Evolutionary conservation across 345 rosid genomes (phyloP).

Genomic region (Turnera subulata): DNA sequence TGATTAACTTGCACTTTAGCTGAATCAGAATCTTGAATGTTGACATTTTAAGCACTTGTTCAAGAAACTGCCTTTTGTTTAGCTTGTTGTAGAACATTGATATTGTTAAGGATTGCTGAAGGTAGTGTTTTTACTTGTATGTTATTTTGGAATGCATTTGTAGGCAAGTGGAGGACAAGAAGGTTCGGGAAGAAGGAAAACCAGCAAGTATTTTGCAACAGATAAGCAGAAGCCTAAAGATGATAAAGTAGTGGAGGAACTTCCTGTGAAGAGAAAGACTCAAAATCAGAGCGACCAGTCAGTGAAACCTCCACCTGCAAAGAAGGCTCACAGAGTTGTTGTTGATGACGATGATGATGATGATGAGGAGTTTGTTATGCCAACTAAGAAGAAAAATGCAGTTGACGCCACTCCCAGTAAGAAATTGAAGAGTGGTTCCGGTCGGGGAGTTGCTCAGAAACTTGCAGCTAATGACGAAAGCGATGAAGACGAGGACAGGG

Average conservation of each 20-base stretch:
- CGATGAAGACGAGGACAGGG: conserved; percentile 59
- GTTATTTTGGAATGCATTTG: too few species aligned
- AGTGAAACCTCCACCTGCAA: conserved; percentile 44
- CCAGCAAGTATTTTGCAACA: conserved; percentile 92
- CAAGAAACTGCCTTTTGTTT: too few species aligned
- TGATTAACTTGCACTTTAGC: too few species aligned
- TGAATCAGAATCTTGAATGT: too few species aligned
- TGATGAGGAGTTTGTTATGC: conserved; percentile 50
- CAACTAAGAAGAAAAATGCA: conserved; percentile 37
- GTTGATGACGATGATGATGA: conserved; percentile 59
- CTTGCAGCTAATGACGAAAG: conserved; percentile 39
- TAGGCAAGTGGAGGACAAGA: conserved; percentile 58
- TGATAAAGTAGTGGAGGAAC: conserved; percentile 43
- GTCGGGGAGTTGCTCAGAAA: conserved; percentile 60
- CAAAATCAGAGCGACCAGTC: conserved; percentile 31
- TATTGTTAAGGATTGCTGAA: too few species aligned
- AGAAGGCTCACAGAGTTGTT: conserved; percentile 45
- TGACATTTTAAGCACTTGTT: too few species aligned
- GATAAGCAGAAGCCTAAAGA: too few species aligned
- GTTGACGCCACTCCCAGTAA: conserved; percentile 63
- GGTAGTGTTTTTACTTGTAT: too few species aligned
- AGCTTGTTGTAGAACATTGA: too few species aligned
- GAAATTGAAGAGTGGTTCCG: conserved; percentile 69
- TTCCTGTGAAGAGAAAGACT: conserved; percentile 67
- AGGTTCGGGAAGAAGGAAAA: conserved; percentile 64